Evolutionary conservation across 2,329 filamentous ascomycete genomes (phyloP).

Genomic region (Fusarium setosum): DNA sequence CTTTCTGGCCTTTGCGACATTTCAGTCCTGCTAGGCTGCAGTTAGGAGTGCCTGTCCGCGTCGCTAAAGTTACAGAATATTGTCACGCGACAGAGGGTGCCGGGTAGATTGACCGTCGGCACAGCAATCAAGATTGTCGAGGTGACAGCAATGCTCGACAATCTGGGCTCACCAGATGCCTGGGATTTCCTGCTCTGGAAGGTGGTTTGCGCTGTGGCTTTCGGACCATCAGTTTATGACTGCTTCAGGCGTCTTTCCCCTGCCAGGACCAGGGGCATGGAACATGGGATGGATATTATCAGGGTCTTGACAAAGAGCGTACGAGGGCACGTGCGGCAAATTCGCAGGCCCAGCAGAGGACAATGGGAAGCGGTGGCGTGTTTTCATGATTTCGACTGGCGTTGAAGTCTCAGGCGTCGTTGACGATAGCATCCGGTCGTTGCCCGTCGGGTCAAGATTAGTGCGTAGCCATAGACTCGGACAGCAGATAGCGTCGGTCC

Average conservation of each 20-base stretch:
- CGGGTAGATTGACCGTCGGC: no score
- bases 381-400: not conserved
- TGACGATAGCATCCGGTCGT: not conserved
- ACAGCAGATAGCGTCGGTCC: not conserved
- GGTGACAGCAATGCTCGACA: slow-evolving; percentile 7
- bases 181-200: not conserved
- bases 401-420: not conserved
- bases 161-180: slow-evolving; percentile 11
- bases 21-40: no score
- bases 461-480: not conserved
- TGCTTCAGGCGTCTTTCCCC: not conserved
- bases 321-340: not conserved
- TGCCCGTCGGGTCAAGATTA: not conserved
- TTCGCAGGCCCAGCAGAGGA: not conserved
- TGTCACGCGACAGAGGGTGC: not conserved
- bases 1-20: no score
- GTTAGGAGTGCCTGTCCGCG: no score
- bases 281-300: slow-evolving; percentile 6
- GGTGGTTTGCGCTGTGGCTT: not conserved
- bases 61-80: no score
- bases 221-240: not conserved
- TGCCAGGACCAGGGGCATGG: not conserved
- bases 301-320: not conserved
- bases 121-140: slow-evolving; percentile 7
- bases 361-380: no score